Conservation (phyloP, 257 asterid genomes). For the Przewalskia tangutica region DNA sequence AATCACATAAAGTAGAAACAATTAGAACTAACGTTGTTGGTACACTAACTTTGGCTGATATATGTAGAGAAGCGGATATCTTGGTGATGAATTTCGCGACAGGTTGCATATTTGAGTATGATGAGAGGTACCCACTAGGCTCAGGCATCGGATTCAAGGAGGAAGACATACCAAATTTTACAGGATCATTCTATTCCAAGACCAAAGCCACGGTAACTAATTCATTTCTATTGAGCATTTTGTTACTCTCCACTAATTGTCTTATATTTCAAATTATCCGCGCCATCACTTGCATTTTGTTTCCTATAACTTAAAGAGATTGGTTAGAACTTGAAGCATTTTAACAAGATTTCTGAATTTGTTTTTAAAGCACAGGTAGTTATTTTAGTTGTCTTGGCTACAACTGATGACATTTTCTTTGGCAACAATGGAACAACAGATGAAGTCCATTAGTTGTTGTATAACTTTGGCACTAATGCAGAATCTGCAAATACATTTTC, state of each 20-base stretch:
- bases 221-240: background rate
- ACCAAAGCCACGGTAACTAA: constrained; percentile 12
- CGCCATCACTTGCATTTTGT: background rate
- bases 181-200: constrained; percentile 11
- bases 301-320: background rate
- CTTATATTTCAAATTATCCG: background rate
- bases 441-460: background rate
- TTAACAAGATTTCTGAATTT: background rate
- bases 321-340: too few relatives aligned
- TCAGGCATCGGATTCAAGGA: constrained; percentile 15
- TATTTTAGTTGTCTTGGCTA: background rate
- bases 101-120: constrained; percentile 12
- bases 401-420: background rate
- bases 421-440: background rate
- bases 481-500: background rate
- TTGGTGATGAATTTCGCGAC: constrained; percentile 11
- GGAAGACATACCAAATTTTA: constrained; percentile 11
- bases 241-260: background rate
- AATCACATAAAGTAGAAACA: constrained; percentile 9
- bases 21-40: constrained; percentile 3
- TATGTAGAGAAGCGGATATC: background rate
- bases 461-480: background rate
- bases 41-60: constrained; percentile 11
- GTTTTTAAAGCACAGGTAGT: background rate
- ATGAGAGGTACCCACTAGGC: constrained; percentile 5